These are phyloP conservation scores for Teratosphaeria nubilosa DNA, from an alignment of 2,329 filamentous ascomycete species.

Conservation along the genomic window DNA sequence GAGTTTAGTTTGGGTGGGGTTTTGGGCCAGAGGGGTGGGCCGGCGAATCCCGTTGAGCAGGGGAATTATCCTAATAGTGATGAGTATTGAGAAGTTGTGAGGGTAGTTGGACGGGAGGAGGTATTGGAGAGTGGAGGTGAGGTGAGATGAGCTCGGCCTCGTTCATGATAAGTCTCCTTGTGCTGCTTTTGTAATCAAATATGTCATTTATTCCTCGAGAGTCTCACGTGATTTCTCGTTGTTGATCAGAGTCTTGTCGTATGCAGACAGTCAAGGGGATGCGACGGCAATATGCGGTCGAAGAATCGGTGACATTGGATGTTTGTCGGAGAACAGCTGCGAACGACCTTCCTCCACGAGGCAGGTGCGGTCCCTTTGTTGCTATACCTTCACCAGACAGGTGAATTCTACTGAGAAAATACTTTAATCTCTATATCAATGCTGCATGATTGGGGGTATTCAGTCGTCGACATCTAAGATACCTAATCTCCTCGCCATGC, in stretches of 20 bases:
- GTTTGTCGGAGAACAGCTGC: too few relatives aligned
- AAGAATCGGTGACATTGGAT: too few relatives aligned
- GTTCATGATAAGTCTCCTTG: not conserved
- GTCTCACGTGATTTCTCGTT: not conserved
- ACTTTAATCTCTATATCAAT: not conserved
- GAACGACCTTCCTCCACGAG: too few relatives aligned
- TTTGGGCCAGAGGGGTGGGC: constrained; percentile 37
- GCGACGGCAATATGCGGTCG: too few relatives aligned
- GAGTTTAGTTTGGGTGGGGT: constrained; percentile 32
- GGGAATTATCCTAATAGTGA: constrained; percentile 20
- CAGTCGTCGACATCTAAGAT: not conserved
- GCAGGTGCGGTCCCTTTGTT: too few relatives aligned
- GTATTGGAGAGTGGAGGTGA: not conserved
- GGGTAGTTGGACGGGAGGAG: not conserved
- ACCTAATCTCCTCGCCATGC: not conserved
- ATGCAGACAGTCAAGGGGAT: too few relatives aligned
- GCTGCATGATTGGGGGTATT: not conserved
- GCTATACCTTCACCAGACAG: too few relatives aligned
- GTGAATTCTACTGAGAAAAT: not conserved
- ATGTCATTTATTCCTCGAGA: too few relatives aligned
- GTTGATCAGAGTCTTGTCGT: not conserved
- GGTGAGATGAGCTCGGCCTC: not conserved
- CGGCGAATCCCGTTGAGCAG: constrained; percentile 30
- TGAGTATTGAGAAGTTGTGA: not conserved
- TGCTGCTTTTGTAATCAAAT: too few relatives aligned